These are phyloP conservation scores for Ceratorhiza oryzae-sativae DNA, from an alignment of 1,284 basidiomycete genomes.

Conservation along the genomic window DNA sequence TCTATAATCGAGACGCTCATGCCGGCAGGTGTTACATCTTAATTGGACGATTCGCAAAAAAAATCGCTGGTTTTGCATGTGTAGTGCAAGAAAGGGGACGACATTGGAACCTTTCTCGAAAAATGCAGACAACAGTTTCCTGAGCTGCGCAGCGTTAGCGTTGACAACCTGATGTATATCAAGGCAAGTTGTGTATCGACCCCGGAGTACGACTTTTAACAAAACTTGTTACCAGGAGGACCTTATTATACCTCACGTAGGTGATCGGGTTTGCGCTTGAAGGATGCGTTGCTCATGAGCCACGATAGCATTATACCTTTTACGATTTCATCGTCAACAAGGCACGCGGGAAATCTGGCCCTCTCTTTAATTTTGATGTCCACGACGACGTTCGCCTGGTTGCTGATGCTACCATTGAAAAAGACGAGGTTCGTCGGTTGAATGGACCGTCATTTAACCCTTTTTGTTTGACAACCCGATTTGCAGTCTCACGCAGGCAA, in stretches of 20 bases:
- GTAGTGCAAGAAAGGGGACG: conserved; percentile 98
- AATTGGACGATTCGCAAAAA: background rate
- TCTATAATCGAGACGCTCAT: background rate
- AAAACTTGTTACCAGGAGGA: conserved; percentile 75
- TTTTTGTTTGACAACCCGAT: background rate
- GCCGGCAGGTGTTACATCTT: conserved; percentile 11
- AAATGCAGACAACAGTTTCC: conserved; percentile 93
- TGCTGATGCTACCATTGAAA: conserved; percentile 95
- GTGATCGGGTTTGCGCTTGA: conserved; percentile 45
- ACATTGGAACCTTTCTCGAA: conserved; percentile 86
- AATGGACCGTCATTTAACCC: background rate
- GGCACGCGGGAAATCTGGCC: conserved; percentile 96
- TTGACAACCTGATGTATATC: conserved; percentile 98
- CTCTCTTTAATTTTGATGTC: conserved; percentile 98
- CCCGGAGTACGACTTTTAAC: too few species aligned
- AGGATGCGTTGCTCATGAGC: conserved; percentile 42
- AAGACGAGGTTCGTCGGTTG: conserved; percentile 72
- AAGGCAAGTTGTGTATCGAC: conserved; percentile 64
- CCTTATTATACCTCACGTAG: conserved; percentile 90
- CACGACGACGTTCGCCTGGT: conserved; percentile 97
- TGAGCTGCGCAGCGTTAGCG: conserved; percentile 86
- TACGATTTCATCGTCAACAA: conserved; percentile 99
- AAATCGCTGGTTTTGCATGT: background rate
- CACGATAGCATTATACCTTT: conserved; percentile 88
- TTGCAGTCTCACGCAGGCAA: conserved; percentile 92